Evolutionary conservation across 305 asterid genomes (phyloP), one percentile per base, ranked within the genome.

Genomic region (Caryopteris hybrid): DNA sequence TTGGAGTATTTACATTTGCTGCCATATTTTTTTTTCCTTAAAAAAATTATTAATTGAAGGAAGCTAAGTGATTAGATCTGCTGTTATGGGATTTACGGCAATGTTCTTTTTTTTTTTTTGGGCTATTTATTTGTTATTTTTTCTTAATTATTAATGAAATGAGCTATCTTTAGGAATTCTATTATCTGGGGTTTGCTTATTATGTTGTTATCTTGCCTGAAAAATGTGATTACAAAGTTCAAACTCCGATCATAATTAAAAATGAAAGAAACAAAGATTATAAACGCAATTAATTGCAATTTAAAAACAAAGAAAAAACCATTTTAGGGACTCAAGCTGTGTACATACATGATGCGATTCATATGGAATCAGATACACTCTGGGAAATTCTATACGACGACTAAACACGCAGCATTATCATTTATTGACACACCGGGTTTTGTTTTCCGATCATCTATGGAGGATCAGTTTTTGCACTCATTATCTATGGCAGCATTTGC

Each of bases 401-500:
- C n/a, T n/a, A n/a, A n/a, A n/a, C n/a, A 31, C 4, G 4, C 36
- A 31, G 36, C 36, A 31, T 31, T 27, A 27, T 31, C 1, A 22
- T 21, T 13, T n/a, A n/a, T n/a, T n/a, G n/a, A 25, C 41, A 61
- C 6, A 22, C 52, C 27, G 16, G 0, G 42, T 1, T 6, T 34
- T 1, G 8, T 10, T 22, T 41, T 2, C 55, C 41, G 27, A 25
- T 62, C 42, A 45, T 46, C 43, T 12, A 16, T 54, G 6, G 12
- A 12, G 0, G 13, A 33, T 57, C 10, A 10, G 2, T 3, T 23
- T 9, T 71, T 38, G 62, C 43, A 61, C 36, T 73, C 76, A 63
- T 45, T 33, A 70, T 74, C 88, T 7, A 78, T 79, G 47, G 93
- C 95, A 51, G 85, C 84, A 73, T 81, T 78, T 11, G 98, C 96